phyloP scores from a whole-genome alignment of 163 green algal genomes.

The Scenedesmus sp. region DNA sequence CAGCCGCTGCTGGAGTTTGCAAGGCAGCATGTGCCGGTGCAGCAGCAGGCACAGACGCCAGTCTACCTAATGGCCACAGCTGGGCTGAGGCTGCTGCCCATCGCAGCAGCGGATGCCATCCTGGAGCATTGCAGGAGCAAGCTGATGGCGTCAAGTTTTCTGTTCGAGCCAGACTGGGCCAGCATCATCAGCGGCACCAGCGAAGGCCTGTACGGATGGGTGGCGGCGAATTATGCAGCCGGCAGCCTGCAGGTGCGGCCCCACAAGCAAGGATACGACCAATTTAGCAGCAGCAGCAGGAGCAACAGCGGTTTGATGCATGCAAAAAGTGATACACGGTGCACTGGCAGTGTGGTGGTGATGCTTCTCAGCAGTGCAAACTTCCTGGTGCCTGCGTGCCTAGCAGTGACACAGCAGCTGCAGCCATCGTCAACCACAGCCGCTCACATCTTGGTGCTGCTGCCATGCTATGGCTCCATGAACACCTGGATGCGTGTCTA shows the following conservation, averaged over 20 bases:
- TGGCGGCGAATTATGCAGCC: conserved; percentile 84
- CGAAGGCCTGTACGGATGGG: conserved; percentile 86
- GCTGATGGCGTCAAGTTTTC: conserved; percentile 66
- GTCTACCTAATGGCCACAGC: conserved; percentile 82
- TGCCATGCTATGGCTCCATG: background rate
- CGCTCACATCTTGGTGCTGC: background rate
- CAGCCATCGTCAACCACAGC: background rate
- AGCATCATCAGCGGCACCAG: conserved; percentile 69
- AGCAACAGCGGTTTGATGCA: background rate
- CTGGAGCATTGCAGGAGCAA: conserved; percentile 64
- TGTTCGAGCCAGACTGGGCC: conserved; percentile 66
- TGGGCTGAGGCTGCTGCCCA: conserved; percentile 75
- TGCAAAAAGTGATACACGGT: no score
- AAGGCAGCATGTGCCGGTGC: conserved; percentile 28
- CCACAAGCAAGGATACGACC: background rate
- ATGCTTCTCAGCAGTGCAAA: background rate
- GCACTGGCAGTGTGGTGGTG: background rate
- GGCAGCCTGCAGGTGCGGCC: conserved; percentile 65
- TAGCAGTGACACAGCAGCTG: background rate
- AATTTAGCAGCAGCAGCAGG: background rate
- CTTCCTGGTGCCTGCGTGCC: background rate
- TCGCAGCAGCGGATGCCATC: conserved; percentile 58
- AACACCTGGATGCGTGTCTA: background rate
- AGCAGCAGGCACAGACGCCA: conserved; percentile 59
- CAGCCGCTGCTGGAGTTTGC: conserved; percentile 78